Conservation (phyloP, 345 rosid species). For the Lenwebbia sp. region DNA sequence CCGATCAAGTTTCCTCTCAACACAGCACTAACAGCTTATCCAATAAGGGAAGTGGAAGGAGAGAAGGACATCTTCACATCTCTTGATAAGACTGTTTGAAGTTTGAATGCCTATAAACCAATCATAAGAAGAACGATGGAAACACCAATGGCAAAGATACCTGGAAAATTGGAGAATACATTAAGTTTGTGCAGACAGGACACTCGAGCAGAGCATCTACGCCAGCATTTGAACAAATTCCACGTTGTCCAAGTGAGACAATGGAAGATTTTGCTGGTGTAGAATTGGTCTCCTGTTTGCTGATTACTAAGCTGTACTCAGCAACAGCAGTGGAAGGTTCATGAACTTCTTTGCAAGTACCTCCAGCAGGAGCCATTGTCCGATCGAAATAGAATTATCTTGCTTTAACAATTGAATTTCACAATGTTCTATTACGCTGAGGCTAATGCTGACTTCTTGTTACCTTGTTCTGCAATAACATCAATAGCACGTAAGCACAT, state of each 20-base stretch:
- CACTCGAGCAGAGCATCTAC: conserved; percentile 50
- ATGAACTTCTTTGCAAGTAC: conserved; percentile 30
- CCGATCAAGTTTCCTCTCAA: neutral
- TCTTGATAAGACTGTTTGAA: neutral
- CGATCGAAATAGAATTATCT: neutral
- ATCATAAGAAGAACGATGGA: neutral
- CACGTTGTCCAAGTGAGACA: conserved; percentile 22
- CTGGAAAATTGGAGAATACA: conserved; percentile 66
- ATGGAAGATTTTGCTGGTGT: conserved; percentile 4
- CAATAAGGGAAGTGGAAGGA: neutral
- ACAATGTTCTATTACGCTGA: neutral
- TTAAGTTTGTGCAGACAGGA: conserved; percentile 42
- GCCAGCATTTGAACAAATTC: conserved; percentile 25
- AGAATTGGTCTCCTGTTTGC: conserved; percentile 12
- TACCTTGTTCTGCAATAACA: neutral
- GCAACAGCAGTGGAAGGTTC: conserved; percentile 10
- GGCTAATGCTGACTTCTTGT: neutral
- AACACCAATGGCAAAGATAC: conserved; percentile 8
- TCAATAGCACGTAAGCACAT: neutral
- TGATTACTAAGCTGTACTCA: conserved; percentile 8
- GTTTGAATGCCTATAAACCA: neutral
- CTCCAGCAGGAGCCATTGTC: conserved; percentile 41
- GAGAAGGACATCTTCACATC: neutral
- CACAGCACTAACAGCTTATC: neutral
- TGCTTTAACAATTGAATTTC: neutral